Evolutionary conservation across 495 filamentous ascomycete genomes (phyloP).

Genomic region (Podospora pseudocomata): DNA sequence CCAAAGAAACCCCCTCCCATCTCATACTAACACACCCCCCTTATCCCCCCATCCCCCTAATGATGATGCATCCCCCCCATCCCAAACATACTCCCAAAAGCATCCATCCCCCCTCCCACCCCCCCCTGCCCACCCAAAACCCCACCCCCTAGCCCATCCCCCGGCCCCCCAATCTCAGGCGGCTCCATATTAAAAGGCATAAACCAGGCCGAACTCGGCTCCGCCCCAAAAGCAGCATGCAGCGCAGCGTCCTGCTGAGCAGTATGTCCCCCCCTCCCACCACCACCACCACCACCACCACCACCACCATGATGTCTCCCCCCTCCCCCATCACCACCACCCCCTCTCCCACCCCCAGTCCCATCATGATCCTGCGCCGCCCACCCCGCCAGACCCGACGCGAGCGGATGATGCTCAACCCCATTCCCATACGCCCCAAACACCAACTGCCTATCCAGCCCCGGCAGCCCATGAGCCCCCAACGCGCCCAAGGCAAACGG

Average conservation of each 20-base stretch:
- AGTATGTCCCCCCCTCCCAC: too few relatives aligned
- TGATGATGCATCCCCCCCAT: slow-evolving; percentile 20
- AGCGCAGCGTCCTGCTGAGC: slow-evolving; percentile 24
- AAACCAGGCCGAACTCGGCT: slow-evolving; percentile 80
- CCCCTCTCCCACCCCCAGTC: slow-evolving; percentile 1
- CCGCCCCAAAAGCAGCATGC: slow-evolving; percentile 31
- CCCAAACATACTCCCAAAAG: slow-evolving; percentile 41
- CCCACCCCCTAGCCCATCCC: background rate
- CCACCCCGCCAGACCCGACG: slow-evolving; percentile 25
- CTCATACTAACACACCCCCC: slow-evolving; percentile 24
- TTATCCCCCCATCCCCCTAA: slow-evolving; percentile 19
- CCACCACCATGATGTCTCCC: background rate
- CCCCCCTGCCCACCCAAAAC: slow-evolving; percentile 33
- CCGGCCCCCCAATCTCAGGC: slow-evolving; percentile 49
- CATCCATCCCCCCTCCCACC: slow-evolving; percentile 35
- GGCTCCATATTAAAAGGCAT: slow-evolving; percentile 92
- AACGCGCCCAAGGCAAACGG: slow-evolving; percentile 37
- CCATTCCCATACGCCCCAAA: slow-evolving; percentile 68
- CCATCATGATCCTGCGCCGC: slow-evolving; percentile 11
- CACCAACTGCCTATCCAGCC: slow-evolving; percentile 73
- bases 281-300: background rate
- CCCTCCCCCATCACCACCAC: background rate
- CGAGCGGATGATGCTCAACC: slow-evolving; percentile 17
- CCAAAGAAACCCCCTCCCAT: too few relatives aligned
- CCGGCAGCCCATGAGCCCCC: slow-evolving; percentile 44